phyloP scores from a whole-genome alignment of 163 green algal species.

The Scenedesmus sp. region DNA sequence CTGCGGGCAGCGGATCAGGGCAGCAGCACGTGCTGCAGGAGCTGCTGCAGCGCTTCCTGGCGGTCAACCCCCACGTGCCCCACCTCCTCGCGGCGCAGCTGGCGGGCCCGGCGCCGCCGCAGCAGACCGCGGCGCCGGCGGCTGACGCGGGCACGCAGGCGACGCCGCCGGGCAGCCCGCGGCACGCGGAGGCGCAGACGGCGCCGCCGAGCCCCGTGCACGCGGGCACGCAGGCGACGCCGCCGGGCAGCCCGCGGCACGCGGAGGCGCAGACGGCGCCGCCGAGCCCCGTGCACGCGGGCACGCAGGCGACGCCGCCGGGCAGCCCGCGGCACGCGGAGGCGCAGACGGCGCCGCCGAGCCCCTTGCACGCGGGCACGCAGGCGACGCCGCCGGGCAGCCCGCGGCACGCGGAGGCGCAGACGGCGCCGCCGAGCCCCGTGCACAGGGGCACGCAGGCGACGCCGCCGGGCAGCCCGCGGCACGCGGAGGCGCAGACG shows the following conservation, averaged over 20 bases:
- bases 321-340: background rate
- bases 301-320: background rate
- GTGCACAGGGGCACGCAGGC: background rate
- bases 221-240: constrained; percentile 1
- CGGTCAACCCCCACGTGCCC: constrained; percentile 8
- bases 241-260: background rate
- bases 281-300: background rate
- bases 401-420: no score
- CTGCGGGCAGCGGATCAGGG: background rate
- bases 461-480: no score
- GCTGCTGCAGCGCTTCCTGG: constrained; percentile 20
- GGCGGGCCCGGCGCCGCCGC: background rate
- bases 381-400: no score
- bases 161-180: background rate
- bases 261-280: background rate
- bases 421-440: background rate
- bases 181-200: constrained; percentile 7
- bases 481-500: background rate
- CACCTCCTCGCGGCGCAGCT: constrained; percentile 15
- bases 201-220: background rate
- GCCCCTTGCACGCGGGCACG: constrained; percentile 7
- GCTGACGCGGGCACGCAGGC: background rate
- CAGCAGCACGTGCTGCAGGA: constrained; percentile 15
- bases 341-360: constrained; percentile 4
- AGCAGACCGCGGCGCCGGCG: background rate